A percentile compares a stretch with the other conserved stretches of the same genome.
phyloP scores from a whole-genome alignment of 495 filamentous ascomycete species.

The Tuber microsphaerosporum region DNA sequence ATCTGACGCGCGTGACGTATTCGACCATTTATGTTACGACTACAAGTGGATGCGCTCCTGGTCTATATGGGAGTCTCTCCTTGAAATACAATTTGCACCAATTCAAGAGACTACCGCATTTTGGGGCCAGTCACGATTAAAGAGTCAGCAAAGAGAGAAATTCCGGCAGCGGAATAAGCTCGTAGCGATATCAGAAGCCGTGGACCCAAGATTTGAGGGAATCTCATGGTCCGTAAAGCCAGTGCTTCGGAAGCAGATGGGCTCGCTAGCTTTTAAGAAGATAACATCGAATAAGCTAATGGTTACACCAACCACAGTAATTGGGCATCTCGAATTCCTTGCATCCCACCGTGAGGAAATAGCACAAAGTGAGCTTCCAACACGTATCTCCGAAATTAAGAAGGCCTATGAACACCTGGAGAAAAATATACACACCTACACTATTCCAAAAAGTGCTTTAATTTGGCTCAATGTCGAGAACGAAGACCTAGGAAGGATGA shows the following conservation, averaged over 20 bases:
- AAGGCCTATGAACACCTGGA: slow-evolving; percentile 28
- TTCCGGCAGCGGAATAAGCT: slow-evolving; percentile 6
- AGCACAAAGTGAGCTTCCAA: slow-evolving; percentile 15
- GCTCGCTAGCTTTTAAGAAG: slow-evolving; percentile 7
- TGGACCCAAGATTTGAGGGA: slow-evolving; percentile 12
- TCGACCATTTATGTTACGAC: slow-evolving; percentile 29
- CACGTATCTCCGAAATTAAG: slow-evolving; percentile 21
- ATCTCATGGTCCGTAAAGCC: slow-evolving; percentile 36
- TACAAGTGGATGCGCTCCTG: slow-evolving; percentile 13
- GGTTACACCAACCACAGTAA: slow-evolving; percentile 17
- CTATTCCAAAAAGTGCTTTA: slow-evolving; percentile 6
- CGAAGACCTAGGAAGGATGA: slow-evolving; percentile 1
- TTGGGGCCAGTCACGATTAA: not conserved
- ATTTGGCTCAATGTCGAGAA: slow-evolving; percentile 37
- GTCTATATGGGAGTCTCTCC: slow-evolving; percentile 12
- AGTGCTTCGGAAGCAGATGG: slow-evolving; percentile 13
- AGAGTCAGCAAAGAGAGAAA: not conserved
- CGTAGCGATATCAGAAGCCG: slow-evolving; percentile 13
- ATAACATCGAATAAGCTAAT: slow-evolving; percentile 2
- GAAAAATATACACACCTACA: not conserved
- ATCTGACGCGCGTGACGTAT: slow-evolving; percentile 21
- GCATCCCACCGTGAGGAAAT: slow-evolving; percentile 15
- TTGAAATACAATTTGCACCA: slow-evolving; percentile 17
- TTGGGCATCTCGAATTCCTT: slow-evolving; percentile 31
- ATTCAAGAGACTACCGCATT: slow-evolving; percentile 1